These are phyloP conservation scores for Cardamine chenopodiifolia DNA, from an alignment of 345 rosid genomes.

Conservation along the genomic window DNA sequence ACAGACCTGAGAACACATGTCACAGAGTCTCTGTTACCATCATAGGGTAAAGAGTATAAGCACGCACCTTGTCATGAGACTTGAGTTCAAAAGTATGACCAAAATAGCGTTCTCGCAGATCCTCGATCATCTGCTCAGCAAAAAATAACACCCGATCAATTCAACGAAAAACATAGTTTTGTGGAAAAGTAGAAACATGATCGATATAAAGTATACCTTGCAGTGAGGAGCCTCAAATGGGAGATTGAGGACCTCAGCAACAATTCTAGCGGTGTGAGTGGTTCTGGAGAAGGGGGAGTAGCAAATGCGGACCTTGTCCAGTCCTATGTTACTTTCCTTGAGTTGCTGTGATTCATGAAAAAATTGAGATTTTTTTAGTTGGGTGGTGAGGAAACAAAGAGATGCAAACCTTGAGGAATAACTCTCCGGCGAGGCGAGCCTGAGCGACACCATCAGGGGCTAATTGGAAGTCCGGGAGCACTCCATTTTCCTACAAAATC, in stretches of 20 bases:
- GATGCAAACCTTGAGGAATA: conserved; percentile 60
- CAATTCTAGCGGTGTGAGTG: conserved; percentile 75
- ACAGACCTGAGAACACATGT: neutral
- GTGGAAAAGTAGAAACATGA: neutral
- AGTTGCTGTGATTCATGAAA: conserved; percentile 56
- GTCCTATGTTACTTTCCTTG: conserved; percentile 54
- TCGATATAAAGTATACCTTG: conserved; percentile 50
- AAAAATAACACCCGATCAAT: neutral
- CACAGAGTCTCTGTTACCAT: too few species aligned
- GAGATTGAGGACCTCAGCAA: conserved; percentile 64
- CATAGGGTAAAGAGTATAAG: neutral
- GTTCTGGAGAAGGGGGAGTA: conserved; percentile 94
- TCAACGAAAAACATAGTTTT: neutral
- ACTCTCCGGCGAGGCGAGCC: conserved; percentile 74
- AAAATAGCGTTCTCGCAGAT: conserved; percentile 88
- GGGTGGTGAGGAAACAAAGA: neutral
- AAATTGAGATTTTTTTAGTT: neutral
- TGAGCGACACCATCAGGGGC: conserved; percentile 75
- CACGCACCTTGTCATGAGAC: conserved; percentile 79
- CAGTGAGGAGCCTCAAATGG: conserved; percentile 79
- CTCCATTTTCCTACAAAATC: conserved; percentile 67
- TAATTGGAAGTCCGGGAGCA: conserved; percentile 60
- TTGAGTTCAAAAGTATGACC: conserved; percentile 83
- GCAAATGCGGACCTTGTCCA: conserved; percentile 75
- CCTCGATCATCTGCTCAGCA: conserved; percentile 60